Percentiles rank a stretch among this genome's conserved stretches.
Conservation (phyloP, 768 basidiomycete genomes). For the Agaricus blazei region DNA sequence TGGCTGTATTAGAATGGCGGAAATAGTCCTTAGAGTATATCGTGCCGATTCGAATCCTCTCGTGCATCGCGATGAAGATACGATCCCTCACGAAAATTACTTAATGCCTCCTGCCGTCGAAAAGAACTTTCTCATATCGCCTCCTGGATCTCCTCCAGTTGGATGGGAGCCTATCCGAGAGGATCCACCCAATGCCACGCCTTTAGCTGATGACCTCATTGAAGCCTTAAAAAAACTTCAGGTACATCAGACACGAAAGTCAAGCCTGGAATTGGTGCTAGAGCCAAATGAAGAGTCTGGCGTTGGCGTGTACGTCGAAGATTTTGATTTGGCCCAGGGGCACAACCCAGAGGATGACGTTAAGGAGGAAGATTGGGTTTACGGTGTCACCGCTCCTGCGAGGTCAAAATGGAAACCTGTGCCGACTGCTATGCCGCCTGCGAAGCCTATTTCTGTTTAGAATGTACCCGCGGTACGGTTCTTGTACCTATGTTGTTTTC, state of each 20-base stretch:
- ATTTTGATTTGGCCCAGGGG: conserved; percentile 43
- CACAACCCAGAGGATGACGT: conserved; percentile 23
- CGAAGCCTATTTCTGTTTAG: conserved; percentile 41
- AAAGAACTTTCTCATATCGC: conserved; percentile 97
- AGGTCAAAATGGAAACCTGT: conserved; percentile 44
- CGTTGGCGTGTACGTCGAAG: conserved; percentile 75
- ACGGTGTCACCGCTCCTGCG: conserved; percentile 51
- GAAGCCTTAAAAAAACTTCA: conserved; percentile 70
- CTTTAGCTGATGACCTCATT: conserved; percentile 87
- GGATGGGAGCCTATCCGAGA: conserved; percentile 94
- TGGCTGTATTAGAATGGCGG: conserved; percentile 32
- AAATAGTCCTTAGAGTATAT: conserved; percentile 59
- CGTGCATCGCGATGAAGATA: conserved; percentile 28
- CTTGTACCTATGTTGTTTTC: conserved; percentile 14
- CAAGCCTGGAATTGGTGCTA: conserved; percentile 52
- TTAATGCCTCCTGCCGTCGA: conserved; percentile 75
- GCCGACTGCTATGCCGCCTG: conserved; percentile 56
- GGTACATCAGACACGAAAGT: conserved; percentile 34
- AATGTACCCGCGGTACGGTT: too few species aligned
- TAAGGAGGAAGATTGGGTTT: conserved; percentile 57
- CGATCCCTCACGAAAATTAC: conserved; percentile 29
- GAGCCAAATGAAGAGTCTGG: conserved; percentile 67
- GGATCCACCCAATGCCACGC: conserved; percentile 80
- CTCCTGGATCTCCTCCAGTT: conserved; percentile 94
- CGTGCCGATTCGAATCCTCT: conserved; percentile 71